Percentiles rank a stretch among this genome's conserved stretches.
phyloP scores from a whole-genome alignment of 2,329 filamentous ascomycete genomes.

The Fusarium sp. region DNA sequence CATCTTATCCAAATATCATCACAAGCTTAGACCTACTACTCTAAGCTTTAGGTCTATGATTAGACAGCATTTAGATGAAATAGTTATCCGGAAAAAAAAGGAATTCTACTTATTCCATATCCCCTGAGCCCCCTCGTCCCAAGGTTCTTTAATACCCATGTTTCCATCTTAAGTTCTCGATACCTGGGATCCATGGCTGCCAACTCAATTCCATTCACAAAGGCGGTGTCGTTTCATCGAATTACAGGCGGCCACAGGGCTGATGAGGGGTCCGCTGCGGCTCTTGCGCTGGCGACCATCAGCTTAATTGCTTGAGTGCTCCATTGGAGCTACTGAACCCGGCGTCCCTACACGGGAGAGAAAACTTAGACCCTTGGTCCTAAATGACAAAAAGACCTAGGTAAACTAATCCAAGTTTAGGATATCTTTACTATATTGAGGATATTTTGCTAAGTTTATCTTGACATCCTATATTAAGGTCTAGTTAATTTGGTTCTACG shows the following conservation, averaged over 20 bases:
- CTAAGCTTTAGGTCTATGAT: not conserved
- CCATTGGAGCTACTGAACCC: conserved; percentile 9
- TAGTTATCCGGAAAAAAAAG: not conserved
- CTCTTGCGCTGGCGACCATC: conserved; percentile 27
- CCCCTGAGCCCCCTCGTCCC: not conserved
- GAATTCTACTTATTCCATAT: too few relatives aligned
- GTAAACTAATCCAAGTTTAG: not conserved
- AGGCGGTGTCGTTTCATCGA: conserved; percentile 41
- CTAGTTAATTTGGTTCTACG: not conserved
- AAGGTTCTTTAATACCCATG: not conserved
- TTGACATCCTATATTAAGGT: not conserved
- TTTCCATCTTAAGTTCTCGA: not conserved
- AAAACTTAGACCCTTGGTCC: not conserved
- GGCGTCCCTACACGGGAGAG: not conserved
- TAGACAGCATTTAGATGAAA: not conserved
- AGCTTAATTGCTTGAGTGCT: not conserved
- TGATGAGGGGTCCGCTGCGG: conserved; percentile 37
- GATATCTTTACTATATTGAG: not conserved
- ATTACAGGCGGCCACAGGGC: conserved; percentile 38
- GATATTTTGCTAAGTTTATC: not conserved
- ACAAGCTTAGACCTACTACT: not conserved
- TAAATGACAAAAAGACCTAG: not conserved
- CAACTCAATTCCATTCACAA: conserved; percentile 18
- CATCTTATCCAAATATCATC: not conserved
- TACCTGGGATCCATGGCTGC: not conserved